Conservation (phyloP, 495 filamentous ascomycete species). For the Hypoxylon crocopeplum region DNA sequence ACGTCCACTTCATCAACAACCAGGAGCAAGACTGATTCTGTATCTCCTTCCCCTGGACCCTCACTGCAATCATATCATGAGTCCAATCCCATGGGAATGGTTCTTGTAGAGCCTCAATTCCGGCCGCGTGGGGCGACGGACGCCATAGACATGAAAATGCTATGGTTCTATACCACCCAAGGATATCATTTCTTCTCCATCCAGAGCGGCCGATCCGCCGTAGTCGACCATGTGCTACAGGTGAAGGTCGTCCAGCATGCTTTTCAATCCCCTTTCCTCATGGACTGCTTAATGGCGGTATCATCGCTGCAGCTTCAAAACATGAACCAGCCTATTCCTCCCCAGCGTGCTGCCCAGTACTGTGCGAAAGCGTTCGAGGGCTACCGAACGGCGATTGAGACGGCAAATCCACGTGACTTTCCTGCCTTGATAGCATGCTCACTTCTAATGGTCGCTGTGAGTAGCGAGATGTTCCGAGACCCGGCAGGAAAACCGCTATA, state of each 20-base stretch:
- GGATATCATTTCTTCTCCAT: constrained; percentile 50
- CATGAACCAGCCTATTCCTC: constrained; percentile 36
- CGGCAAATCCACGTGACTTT: constrained; percentile 44
- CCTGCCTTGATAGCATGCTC: constrained; percentile 51
- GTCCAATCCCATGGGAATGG: constrained; percentile 22
- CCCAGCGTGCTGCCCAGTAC: constrained; percentile 44
- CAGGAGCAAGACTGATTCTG: constrained; percentile 19
- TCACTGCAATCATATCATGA: constrained; percentile 18
- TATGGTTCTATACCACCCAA: constrained; percentile 50
- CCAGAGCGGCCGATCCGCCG: constrained; percentile 34
- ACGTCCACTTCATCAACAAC: constrained; percentile 14
- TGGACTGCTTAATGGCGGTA: constrained; percentile 57
- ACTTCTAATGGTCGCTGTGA: constrained; percentile 50
- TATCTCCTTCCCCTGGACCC: constrained; percentile 6
- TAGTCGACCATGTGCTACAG: constrained; percentile 47
- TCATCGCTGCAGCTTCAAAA: constrained; percentile 52
- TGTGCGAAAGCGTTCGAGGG: constrained; percentile 49
- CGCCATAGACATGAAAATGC: constrained; percentile 47
- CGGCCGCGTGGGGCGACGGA: constrained; percentile 34
- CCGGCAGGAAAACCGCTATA: constrained; percentile 44
- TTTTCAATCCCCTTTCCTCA: constrained; percentile 56
- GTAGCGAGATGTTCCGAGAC: constrained; percentile 51
- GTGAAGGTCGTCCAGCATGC: constrained; percentile 55
- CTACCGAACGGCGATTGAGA: constrained; percentile 53
- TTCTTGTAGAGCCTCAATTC: constrained; percentile 47